Evolutionary conservation across 2,329 filamentous ascomycete genomes (phyloP).

Genomic region (Claviceps sp.): DNA sequence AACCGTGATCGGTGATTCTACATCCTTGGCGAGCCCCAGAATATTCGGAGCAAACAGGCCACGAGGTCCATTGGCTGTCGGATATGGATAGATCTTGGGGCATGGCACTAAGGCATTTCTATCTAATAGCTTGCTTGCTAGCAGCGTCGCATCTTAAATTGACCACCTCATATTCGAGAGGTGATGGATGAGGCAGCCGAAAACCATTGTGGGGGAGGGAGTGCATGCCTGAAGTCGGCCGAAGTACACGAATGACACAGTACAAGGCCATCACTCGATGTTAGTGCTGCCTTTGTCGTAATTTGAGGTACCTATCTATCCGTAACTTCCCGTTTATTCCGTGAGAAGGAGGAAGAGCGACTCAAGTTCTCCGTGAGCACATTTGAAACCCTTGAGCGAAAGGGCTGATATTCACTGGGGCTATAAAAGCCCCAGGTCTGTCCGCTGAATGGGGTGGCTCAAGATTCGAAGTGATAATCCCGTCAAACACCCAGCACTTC

Average conservation of each 20-base stretch:
- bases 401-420: not conserved
- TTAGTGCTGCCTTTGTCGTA: not conserved
- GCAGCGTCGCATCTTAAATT: not conserved
- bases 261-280: not conserved
- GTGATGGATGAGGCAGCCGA: not conserved
- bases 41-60: conserved; percentile 5
- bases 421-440: not conserved
- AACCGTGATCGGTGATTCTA: not conserved
- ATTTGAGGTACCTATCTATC: not conserved
- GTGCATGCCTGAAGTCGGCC: not conserved
- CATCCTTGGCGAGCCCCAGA: conserved; percentile 1
- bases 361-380: not conserved
- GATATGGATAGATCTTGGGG: not conserved
- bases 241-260: not conserved
- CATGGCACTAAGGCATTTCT: not conserved
- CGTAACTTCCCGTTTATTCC: not conserved
- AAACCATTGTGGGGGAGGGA: not conserved
- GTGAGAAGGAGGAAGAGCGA: not conserved
- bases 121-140: conserved; percentile 5
- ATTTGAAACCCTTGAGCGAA: not conserved
- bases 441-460: not conserved
- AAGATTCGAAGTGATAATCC: not conserved
- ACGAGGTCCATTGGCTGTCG: not conserved
- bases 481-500: not conserved
- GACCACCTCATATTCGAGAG: not conserved